Evolutionary conservation across 257 asterid species (phyloP).

Genomic region (Marsdenia floribunda): DNA sequence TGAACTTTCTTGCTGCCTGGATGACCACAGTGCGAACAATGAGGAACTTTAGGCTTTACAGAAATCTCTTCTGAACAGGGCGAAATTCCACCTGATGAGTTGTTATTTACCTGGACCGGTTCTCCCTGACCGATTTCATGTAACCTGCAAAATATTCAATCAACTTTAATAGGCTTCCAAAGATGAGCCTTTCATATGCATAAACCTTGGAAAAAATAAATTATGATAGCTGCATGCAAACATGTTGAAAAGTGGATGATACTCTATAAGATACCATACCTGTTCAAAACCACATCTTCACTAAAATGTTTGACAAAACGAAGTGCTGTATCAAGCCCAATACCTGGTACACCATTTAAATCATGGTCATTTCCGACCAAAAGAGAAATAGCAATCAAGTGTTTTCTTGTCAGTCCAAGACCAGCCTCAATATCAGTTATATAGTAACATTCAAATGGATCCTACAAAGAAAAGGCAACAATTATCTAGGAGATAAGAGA

Average conservation of each 20-base stretch:
- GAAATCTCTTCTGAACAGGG: slow-evolving; percentile 35
- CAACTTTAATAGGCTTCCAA: neutral
- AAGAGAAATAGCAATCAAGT: slow-evolving; percentile 79
- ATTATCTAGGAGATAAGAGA: slow-evolving; percentile 1
- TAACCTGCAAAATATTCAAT: slow-evolving; percentile 45
- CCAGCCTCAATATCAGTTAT: slow-evolving; percentile 76
- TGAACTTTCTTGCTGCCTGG: slow-evolving; percentile 87
- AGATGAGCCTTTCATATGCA: neutral
- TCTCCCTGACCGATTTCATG: slow-evolving; percentile 53
- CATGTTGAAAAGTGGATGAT: neutral
- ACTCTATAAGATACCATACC: slow-evolving; percentile 33
- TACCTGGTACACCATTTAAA: slow-evolving; percentile 69
- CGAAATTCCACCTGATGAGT: slow-evolving; percentile 24
- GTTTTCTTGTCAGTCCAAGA: slow-evolving; percentile 76
- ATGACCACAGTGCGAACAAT: slow-evolving; percentile 93
- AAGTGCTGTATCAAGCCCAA: slow-evolving; percentile 77
- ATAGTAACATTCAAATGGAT: slow-evolving; percentile 83
- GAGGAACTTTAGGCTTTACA: slow-evolving; percentile 48
- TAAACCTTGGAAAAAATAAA: neutral
- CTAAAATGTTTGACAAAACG: slow-evolving; percentile 72
- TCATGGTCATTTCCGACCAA: slow-evolving; percentile 91
- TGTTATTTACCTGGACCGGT: slow-evolving; percentile 22
- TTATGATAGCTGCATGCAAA: slow-evolving; percentile 4
- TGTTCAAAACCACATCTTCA: slow-evolving; percentile 61
- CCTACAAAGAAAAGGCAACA: slow-evolving; percentile 40